Evolutionary conservation across 805 yeast species (phyloP).

Genomic region (Cyberlindnera japonica): DNA sequence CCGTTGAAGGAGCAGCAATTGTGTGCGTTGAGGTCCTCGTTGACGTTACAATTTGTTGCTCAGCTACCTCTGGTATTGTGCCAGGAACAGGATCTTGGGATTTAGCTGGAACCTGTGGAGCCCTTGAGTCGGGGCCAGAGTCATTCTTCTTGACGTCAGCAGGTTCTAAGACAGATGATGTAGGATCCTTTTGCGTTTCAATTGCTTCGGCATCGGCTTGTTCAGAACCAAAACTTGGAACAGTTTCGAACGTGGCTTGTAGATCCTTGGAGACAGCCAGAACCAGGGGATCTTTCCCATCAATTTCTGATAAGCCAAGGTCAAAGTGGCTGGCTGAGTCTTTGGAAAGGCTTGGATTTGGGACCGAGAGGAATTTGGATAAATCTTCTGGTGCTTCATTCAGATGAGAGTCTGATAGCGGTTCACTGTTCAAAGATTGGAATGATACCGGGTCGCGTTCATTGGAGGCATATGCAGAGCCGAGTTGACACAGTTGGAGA

Average conservation of each 20-base stretch:
- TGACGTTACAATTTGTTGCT: background rate
- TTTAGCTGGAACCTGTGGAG: too few relatives aligned
- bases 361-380: background rate
- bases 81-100: too few relatives aligned
- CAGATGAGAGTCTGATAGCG: background rate
- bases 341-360: background rate
- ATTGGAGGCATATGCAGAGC: background rate
- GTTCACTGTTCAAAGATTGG: slow-evolving; percentile 7
- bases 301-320: background rate
- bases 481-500: background rate
- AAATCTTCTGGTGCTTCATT: background rate
- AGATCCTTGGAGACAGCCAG: background rate
- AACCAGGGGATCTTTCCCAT: background rate
- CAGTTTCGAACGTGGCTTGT: background rate
- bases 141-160: too few relatives aligned
- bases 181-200: background rate
- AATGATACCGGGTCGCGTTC: background rate
- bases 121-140: too few relatives aligned
- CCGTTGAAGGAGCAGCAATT: background rate
- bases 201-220: background rate
- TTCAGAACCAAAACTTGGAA: background rate
- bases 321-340: background rate
- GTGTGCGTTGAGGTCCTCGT: slow-evolving; percentile 11
- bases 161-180: too few relatives aligned
- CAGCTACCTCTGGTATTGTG: background rate